Evolutionary conservation across 441 rosid genomes (phyloP), one percentile per base, ranked within the genome.

Genomic region (Syzygium syzygioides): DNA sequence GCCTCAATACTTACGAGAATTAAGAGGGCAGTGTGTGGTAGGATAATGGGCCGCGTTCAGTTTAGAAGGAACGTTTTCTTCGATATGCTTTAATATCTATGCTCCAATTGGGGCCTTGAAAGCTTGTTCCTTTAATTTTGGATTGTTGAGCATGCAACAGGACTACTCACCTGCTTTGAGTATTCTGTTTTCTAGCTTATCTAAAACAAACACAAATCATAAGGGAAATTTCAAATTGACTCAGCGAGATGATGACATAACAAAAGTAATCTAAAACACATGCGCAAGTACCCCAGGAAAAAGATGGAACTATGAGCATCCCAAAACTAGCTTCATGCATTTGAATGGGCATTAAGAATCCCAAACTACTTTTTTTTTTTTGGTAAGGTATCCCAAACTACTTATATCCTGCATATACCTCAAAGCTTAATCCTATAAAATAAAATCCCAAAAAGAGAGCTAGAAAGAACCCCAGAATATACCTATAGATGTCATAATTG

Each of bases 401-500:
- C 41, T 20, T 34, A 30, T 28, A 3, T 28, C 68, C 68, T 28
- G 11, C 32, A 60, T 68, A 76, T 41, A 76, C 23, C n/a, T 76
- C 83, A 76, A 23, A 71, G 28, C 28, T 14, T 20, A 71, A 37
- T 37, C 83, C 83, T 12, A 71, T 17, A 85, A 91, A 87, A 86
- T 62, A 19, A 37, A 68, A 34, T 0, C 80, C 50, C 50, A 20
- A 20, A 76, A 41, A 34, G 34, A 10, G 13, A 87, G 23, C 34
- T 56, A 89, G 76, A 32, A 37, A 12, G 71, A 87, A 30, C 17
- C 50, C 30, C 88, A 56, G 85, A 54, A 32, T 48, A 55, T 86
- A 97, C 99, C 99, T 95, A 92, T 96, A 97, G 57, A 97, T 95
- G 88, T 95, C 98, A 90, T 97, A 96, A 91, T 95, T 95, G 86